phyloP scores from a whole-genome alignment of 1,284 basidiomycete genomes.

The Leccinum olivaceoglutinosum region DNA sequence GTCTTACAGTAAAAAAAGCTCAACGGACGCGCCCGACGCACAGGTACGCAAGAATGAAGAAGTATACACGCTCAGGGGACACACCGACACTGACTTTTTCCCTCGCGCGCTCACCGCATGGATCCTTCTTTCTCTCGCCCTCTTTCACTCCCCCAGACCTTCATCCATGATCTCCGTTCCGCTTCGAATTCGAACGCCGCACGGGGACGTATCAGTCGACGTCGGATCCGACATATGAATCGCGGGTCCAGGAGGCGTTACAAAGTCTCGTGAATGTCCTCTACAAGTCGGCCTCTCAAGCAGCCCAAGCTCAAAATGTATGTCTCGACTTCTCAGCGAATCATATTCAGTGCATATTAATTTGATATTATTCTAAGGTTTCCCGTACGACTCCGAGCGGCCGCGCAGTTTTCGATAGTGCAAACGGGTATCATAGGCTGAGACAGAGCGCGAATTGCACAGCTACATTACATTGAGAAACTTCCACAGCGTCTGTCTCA shows the following conservation, averaged over 20 bases:
- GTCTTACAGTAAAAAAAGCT: too few relatives aligned
- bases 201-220: not conserved
- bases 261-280: not conserved
- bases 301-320: not conserved
- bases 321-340: not conserved
- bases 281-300: not conserved
- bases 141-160: constrained; percentile 79
- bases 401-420: not conserved
- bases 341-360: not conserved
- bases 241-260: not conserved
- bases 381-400: not conserved
- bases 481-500: too few relatives aligned
- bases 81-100: constrained; percentile 82
- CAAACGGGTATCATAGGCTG: not conserved
- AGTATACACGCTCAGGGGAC: constrained; percentile 72
- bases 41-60: constrained; percentile 81
- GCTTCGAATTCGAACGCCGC: not conserved
- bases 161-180: constrained; percentile 87
- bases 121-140: constrained; percentile 80
- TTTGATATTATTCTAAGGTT: not conserved
- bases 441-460: not conserved
- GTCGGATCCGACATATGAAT: not conserved
- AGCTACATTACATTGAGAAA: too few relatives aligned
- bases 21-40: not conserved
- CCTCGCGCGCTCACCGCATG: constrained; percentile 82